phyloP scores from a whole-genome alignment of 345 rosid species.

The Noccaea caerulescens region DNA sequence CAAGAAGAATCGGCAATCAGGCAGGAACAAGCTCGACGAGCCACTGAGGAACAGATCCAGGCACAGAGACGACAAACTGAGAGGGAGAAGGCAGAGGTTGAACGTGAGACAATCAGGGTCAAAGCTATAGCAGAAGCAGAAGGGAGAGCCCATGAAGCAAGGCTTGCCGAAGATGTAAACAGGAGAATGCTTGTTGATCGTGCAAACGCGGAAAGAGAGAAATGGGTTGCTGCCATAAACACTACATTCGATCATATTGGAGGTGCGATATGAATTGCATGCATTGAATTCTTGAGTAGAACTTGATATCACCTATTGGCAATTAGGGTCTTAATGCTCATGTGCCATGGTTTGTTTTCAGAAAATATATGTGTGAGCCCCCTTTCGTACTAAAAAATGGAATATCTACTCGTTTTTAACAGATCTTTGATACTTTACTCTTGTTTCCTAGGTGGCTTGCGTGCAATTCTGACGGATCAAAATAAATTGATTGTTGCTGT shows the following conservation, averaged over 20 bases:
- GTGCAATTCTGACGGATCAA: slow-evolving; percentile 93
- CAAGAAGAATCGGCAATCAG: slow-evolving; percentile 94
- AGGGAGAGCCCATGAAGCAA: slow-evolving; percentile 98
- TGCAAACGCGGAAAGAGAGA: slow-evolving; percentile 98
- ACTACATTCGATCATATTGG: slow-evolving; percentile 97
- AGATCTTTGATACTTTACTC: slow-evolving; percentile 30
- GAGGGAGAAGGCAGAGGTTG: slow-evolving; percentile 97
- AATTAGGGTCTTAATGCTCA: background rate
- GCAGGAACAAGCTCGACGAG: slow-evolving; percentile 92
- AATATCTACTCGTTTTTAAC: slow-evolving; percentile 12
- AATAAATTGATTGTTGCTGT: slow-evolving; percentile 92
- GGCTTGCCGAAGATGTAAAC: slow-evolving; percentile 97
- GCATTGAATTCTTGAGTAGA: background rate
- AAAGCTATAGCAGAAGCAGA: slow-evolving; percentile 97
- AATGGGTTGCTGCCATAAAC: slow-evolving; percentile 97
- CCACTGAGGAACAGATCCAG: slow-evolving; percentile 98
- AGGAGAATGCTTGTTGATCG: slow-evolving; percentile 88
- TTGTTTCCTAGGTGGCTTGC: slow-evolving; percentile 74
- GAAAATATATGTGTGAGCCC: slow-evolving; percentile 12
- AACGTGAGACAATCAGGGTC: slow-evolving; percentile 94
- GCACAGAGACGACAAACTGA: slow-evolving; percentile 91
- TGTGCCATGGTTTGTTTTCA: background rate
- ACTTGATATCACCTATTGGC: slow-evolving; percentile 1
- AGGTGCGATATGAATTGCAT: slow-evolving; percentile 51
- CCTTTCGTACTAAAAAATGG: background rate